Evolutionary conservation across 2,329 filamentous ascomycete species (phyloP).

Genomic region (Fusarium falciforme): DNA sequence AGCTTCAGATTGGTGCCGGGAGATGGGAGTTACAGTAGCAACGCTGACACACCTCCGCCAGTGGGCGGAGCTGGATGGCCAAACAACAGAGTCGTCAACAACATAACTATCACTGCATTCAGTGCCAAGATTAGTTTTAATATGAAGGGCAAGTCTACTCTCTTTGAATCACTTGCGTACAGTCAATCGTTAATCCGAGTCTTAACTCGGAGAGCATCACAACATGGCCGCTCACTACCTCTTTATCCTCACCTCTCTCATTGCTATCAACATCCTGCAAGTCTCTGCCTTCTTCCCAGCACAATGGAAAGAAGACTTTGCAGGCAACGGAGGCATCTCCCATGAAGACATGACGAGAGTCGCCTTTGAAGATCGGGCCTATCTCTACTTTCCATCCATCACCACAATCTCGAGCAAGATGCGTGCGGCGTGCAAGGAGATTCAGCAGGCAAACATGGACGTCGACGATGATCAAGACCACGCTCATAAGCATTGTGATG

Average conservation of each 20-base stretch:
- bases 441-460: not conserved
- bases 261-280: not conserved
- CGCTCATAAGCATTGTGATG: not conserved
- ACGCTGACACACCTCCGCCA: not conserved
- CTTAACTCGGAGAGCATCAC: not conserved
- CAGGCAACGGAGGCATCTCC: not conserved
- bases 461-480: not conserved
- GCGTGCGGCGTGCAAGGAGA: not conserved
- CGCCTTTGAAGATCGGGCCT: not conserved
- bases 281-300: not conserved
- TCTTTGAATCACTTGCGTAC: not conserved
- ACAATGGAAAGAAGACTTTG: not conserved
- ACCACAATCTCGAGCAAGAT: not conserved
- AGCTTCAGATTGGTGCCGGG: not conserved
- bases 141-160: not conserved
- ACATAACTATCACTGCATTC: not conserved
- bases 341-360: not conserved
- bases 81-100: not conserved
- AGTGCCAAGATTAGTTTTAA: not conserved
- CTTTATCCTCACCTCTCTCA: not conserved
- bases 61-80: not conserved
- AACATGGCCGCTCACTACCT: not conserved
- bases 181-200: not conserved
- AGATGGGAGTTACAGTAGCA: not conserved
- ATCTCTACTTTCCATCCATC: not conserved